A percentile compares a stretch with the other conserved stretches of the same genome.
Conservation (phyloP, 768 basidiomycete species). For the Psilocybe tampanensis region DNA sequence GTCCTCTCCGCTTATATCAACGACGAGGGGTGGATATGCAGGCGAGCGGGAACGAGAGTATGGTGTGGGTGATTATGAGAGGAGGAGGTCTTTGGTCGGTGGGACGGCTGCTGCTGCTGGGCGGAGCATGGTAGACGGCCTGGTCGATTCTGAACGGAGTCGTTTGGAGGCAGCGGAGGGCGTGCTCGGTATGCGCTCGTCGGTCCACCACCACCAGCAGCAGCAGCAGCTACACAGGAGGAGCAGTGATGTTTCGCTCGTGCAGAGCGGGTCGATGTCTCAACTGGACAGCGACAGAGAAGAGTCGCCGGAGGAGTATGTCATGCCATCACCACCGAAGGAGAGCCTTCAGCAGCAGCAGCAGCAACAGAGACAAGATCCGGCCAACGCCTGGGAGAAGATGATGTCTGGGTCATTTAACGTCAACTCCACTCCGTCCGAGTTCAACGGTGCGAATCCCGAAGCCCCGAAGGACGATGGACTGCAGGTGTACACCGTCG, state of each 20-base stretch:
- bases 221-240: constrained; percentile 1
- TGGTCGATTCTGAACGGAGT: neutral
- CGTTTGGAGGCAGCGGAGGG: constrained; percentile 5
- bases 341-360: constrained; percentile 1
- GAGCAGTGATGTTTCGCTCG: constrained; percentile 2
- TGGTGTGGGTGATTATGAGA: neutral
- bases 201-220: too few relatives aligned
- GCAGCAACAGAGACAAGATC: neutral
- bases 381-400: constrained; percentile 17
- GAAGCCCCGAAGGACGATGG: constrained; percentile 42
- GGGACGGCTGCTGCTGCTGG: too few relatives aligned
- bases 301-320: constrained; percentile 11
- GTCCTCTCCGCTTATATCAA: too few relatives aligned
- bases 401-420: constrained; percentile 12
- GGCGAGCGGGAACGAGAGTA: constrained; percentile 8
- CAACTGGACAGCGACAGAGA: neutral
- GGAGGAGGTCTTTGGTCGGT: neutral
- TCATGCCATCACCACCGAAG: constrained; percentile 9
- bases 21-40: constrained; percentile 10
- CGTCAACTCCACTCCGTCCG: neutral
- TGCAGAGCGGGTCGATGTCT: neutral
- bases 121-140: neutral
- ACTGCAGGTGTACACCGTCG: constrained; percentile 79
- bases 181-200: neutral
- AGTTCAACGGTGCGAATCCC: neutral